A percentile compares a stretch with the other conserved stretches of the same genome.
Evolutionary conservation across 495 filamentous ascomycete genomes (phyloP).

Genomic region (Aspergillus taichungensis): DNA sequence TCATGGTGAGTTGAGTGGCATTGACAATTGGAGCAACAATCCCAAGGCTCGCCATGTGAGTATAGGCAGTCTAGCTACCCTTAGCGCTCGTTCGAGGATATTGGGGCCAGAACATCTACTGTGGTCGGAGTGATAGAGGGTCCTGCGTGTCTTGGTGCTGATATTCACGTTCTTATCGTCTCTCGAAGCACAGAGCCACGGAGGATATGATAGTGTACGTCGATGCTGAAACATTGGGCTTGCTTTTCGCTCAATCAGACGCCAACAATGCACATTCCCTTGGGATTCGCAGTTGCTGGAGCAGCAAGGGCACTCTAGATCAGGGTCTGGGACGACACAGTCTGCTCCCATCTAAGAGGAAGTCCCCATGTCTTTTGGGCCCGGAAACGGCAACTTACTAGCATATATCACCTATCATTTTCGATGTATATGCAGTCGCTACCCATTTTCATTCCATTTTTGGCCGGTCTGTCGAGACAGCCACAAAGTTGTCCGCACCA

Average conservation of each 20-base stretch:
- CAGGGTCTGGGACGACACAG: conserved; percentile 42
- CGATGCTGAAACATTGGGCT: not conserved
- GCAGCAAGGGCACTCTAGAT: conserved; percentile 27
- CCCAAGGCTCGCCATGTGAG: conserved; percentile 45
- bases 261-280: conserved; percentile 44
- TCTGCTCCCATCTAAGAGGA: no score
- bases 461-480: no score
- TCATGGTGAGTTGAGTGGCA: conserved; percentile 40
- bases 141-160: conserved; percentile 38
- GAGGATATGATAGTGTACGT: conserved; percentile 45
- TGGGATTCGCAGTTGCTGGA: conserved; percentile 50
- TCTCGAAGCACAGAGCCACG: conserved; percentile 37
- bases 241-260: conserved; percentile 18
- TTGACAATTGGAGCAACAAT: conserved; percentile 43
- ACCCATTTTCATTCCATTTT: no score
- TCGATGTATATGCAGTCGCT: no score
- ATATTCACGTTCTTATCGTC: conserved; percentile 38
- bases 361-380: no score
- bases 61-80: not conserved
- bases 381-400: no score
- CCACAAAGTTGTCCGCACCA: no score
- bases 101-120: conserved; percentile 48
- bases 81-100: conserved; percentile 27
- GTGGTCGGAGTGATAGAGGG: conserved; percentile 50
- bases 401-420: no score